A percentile compares a stretch with the other conserved stretches of the same genome.
These are phyloP conservation scores for Datura wrightii DNA, from an alignment of 257 asterid species.

Conservation along the genomic window DNA sequence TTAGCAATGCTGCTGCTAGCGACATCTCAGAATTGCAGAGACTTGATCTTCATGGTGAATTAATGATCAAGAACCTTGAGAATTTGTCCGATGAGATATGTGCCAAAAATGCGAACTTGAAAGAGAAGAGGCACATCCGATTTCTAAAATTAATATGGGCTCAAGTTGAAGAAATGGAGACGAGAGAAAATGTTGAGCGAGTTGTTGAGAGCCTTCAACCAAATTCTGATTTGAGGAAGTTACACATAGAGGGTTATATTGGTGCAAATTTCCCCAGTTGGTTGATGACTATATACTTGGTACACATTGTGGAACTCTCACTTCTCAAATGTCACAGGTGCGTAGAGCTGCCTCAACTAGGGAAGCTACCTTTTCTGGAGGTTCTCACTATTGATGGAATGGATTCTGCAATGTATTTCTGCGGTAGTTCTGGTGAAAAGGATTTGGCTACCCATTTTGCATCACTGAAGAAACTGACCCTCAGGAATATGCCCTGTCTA, in stretches of 20 bases:
- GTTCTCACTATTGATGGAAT: slow-evolving; percentile 31
- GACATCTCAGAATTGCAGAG: slow-evolving; percentile 33
- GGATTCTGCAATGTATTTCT: slow-evolving; percentile 35
- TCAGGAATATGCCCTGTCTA: slow-evolving; percentile 31
- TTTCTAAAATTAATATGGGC: slow-evolving; percentile 22
- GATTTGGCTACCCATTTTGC: slow-evolving; percentile 13
- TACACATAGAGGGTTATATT: slow-evolving; percentile 28
- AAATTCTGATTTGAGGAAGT: slow-evolving; percentile 22
- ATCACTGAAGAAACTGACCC: slow-evolving; percentile 30
- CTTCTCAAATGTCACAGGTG: slow-evolving; percentile 33
- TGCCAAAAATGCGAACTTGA: slow-evolving; percentile 30
- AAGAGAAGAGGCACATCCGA: slow-evolving; percentile 20
- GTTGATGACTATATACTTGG: slow-evolving; percentile 28
- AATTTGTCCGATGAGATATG: neutral
- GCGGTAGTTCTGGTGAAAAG: neutral
- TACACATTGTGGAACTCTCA: slow-evolving; percentile 25
- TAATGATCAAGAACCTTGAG: slow-evolving; percentile 34
- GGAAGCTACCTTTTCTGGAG: slow-evolving; percentile 27
- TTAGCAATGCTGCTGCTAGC: neutral
- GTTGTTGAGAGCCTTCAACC: slow-evolving; percentile 31
- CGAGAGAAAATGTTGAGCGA: slow-evolving; percentile 13
- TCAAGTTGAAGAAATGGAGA: neutral
- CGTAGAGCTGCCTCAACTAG: slow-evolving; percentile 31
- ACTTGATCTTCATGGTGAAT: slow-evolving; percentile 18
- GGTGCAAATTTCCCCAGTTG: slow-evolving; percentile 33